Evolutionary conservation across 2,329 filamentous ascomycete genomes (phyloP).

Genomic region (Rugonectria rugulosa): DNA sequence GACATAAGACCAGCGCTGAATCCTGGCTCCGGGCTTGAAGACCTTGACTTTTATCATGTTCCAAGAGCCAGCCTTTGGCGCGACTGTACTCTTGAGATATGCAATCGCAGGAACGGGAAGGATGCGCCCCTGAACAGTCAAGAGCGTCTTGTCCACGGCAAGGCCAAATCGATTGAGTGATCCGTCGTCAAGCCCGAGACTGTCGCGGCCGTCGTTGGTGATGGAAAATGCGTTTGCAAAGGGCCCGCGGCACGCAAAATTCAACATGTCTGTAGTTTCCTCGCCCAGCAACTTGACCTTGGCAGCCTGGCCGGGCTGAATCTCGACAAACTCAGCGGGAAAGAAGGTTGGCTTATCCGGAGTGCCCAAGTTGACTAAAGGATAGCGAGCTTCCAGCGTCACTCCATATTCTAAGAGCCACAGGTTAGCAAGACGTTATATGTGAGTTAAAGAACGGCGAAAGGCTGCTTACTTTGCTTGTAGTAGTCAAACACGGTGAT

Average conservation of each 20-base stretch:
- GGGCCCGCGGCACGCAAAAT: constrained; percentile 73
- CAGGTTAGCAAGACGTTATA: constrained; percentile 17
- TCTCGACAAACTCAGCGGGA: constrained; percentile 70
- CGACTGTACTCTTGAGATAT: constrained; percentile 55
- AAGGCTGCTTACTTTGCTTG: constrained; percentile 47
- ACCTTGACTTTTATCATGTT: constrained; percentile 70
- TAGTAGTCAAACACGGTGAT: constrained; percentile 55
- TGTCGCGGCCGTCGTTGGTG: constrained; percentile 59
- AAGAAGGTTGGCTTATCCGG: constrained; percentile 65
- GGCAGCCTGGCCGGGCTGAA: constrained; percentile 70
- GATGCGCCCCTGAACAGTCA: constrained; percentile 77
- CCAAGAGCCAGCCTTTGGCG: constrained; percentile 67
- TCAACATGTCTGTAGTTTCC: constrained; percentile 75
- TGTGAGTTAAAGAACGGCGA: not conserved
- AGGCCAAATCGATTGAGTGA: constrained; percentile 68
- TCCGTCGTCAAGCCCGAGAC: constrained; percentile 65
- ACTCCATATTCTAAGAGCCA: constrained; percentile 44
- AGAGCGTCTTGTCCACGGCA: constrained; percentile 63
- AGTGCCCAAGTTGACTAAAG: constrained; percentile 73
- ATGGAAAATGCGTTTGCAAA: constrained; percentile 73
- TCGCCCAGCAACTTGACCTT: constrained; percentile 64
- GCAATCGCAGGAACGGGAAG: constrained; percentile 65
- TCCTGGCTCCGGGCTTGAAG: constrained; percentile 52
- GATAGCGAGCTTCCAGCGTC: constrained; percentile 48
- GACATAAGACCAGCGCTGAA: constrained; percentile 61